Conservation (phyloP, 2,329 filamentous ascomycete species). For the Cadophora luteo-olivacea region DNA sequence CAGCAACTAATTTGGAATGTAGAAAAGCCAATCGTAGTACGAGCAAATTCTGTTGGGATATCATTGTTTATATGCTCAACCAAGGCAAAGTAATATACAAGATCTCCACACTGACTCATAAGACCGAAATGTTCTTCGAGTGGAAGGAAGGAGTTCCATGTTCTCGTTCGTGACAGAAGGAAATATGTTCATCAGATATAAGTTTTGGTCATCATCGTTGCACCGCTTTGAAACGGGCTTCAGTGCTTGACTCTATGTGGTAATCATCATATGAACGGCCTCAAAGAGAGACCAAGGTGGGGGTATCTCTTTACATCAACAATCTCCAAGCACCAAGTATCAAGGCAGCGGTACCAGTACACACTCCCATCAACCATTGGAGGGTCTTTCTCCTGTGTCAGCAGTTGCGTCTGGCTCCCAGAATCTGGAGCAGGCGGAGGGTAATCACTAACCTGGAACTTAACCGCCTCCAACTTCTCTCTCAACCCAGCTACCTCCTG, state of each 20-base stretch:
- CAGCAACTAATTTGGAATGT: background rate
- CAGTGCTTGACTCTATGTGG: slow-evolving; percentile 4
- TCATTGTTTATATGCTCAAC: background rate
- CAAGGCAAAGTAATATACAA: no score
- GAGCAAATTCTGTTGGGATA: background rate
- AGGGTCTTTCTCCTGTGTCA: slow-evolving; percentile 64
- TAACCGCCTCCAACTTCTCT: slow-evolving; percentile 94
- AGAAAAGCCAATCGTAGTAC: background rate
- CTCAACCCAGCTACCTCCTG: slow-evolving; percentile 91
- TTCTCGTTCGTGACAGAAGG: background rate
- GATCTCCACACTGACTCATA: no score
- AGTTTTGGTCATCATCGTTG: background rate
- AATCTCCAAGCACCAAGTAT: slow-evolving; percentile 74
- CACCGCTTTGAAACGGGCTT: background rate
- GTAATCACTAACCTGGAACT: slow-evolving; percentile 66
- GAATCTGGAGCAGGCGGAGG: background rate
- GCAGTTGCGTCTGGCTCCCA: background rate
- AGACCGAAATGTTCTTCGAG: background rate
- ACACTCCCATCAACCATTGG: slow-evolving; percentile 95
- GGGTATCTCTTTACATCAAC: slow-evolving; percentile 60
- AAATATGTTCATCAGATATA: background rate
- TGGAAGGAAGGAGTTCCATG: background rate
- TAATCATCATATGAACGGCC: slow-evolving; percentile 5
- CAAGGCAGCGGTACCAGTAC: slow-evolving; percentile 69
- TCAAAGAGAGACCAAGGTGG: background rate